Evolutionary conservation across 208 protist species (phyloP).

Genomic region (Crithidia bombi): DNA sequence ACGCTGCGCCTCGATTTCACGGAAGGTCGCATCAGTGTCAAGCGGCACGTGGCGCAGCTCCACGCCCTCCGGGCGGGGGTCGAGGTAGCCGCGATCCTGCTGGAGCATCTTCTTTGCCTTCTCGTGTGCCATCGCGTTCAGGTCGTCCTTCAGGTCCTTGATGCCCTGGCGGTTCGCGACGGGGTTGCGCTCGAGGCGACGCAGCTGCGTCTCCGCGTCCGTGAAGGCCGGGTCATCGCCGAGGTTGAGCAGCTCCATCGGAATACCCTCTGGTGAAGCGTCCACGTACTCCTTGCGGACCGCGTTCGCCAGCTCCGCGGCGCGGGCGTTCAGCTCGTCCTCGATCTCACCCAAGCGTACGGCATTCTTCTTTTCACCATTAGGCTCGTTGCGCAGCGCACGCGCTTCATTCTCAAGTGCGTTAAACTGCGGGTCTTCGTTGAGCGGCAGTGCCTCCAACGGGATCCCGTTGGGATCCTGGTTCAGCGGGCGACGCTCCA

Average conservation of each 20-base stretch:
- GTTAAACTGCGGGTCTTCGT: constrained; percentile 67
- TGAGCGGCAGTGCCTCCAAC: constrained; percentile 59
- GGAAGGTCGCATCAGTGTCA: constrained; percentile 72
- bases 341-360: constrained; percentile 49
- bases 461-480: constrained; percentile 71
- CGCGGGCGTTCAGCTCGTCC: constrained; percentile 62
- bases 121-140: constrained; percentile 68
- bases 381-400: constrained; percentile 42
- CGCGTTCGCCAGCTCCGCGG: constrained; percentile 63
- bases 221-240: constrained; percentile 66
- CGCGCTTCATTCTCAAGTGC: constrained; percentile 69
- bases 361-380: constrained; percentile 46
- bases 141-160: constrained; percentile 64
- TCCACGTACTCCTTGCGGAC: constrained; percentile 60
- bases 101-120: constrained; percentile 57
- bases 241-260: constrained; percentile 60
- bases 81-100: constrained; percentile 72
- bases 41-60: constrained; percentile 63
- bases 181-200: constrained; percentile 64
- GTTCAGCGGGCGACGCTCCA: constrained; percentile 46
- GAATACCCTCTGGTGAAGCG: constrained; percentile 46
- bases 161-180: constrained; percentile 66
- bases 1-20: constrained; percentile 61
- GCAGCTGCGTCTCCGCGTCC: constrained; percentile 56
- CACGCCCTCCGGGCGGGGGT: constrained; percentile 70